Evolutionary conservation across 352 stramenopile genomes (phyloP), one percentile per base, ranked within the genome.

Genomic region (Phytophthora melonis): DNA sequence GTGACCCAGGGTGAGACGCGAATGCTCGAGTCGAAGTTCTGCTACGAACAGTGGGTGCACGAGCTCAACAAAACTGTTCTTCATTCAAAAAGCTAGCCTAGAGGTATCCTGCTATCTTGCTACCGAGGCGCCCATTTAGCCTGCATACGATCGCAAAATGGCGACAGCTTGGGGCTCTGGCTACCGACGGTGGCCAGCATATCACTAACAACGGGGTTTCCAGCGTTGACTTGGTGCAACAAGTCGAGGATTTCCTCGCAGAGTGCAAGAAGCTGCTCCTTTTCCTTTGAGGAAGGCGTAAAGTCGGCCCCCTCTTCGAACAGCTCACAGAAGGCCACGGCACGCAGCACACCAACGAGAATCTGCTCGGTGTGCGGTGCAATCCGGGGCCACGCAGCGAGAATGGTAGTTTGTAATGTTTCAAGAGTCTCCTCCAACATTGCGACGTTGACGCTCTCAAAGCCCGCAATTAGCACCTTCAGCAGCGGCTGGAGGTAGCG

Each of bases 401-500:
- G 18, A 5, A 97, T 63, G 5, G 85, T 86, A 34, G 72, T 49
- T 1, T 79, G 83, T 32, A 97, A 64, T 0, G 86, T 83, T 70
- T 92, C 66, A 14, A 97, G 78, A 14, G 86, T 88, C 53, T 90
- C 80, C 5, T 84, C 27, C 6, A 90, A 49, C 19, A 97, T 45
- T 1, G 53, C 23, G 5, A 78, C 75, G 50, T 92, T 84, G 58
- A 93, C 68, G 47, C 81, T 86, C 47, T 95, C 90, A 49, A 94
- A 88, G 1, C 83, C 84, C 3, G 84, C 86, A 18, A 90, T 21
- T 21, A 94, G 53, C 19, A 95, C 87, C 58, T 94, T 93, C 63
- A 95, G 72, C 41, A 97, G 70, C 19, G 90, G 84, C 65, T 95
- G 90, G 23, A 97, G 58, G 63, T 93, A 97, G 30, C 82, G 83